These are phyloP conservation scores for Calonectria hongkongensis DNA, from an alignment of 2,329 filamentous ascomycete genomes.

Conservation along the genomic window DNA sequence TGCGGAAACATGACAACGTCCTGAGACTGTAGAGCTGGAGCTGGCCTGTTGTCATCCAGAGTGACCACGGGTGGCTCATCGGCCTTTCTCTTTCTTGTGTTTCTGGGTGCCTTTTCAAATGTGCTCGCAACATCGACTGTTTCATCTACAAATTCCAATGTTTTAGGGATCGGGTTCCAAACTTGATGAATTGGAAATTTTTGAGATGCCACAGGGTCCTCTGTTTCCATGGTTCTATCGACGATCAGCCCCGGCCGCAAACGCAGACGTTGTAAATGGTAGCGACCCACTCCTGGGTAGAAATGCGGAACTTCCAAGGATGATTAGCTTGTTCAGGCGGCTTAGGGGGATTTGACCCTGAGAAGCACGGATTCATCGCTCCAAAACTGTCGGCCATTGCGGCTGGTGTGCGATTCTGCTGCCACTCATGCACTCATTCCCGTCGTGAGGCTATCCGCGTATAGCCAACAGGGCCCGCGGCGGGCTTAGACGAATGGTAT, in stretches of 20 bases:
- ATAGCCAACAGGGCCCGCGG: background rate
- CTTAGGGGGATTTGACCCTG: background rate
- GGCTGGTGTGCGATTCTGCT: background rate
- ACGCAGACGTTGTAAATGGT: background rate
- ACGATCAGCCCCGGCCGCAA: background rate
- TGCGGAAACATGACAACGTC: background rate
- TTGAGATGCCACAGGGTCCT: background rate
- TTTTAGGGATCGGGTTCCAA: background rate
- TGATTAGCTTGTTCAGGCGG: background rate
- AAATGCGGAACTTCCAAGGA: constrained; percentile 11
- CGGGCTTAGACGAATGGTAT: background rate
- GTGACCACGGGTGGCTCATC: background rate
- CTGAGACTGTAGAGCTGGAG: background rate
- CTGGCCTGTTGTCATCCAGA: background rate
- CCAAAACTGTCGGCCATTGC: background rate
- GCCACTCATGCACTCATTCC: constrained; percentile 1
- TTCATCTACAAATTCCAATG: background rate
- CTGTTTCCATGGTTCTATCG: background rate
- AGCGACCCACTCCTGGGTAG: constrained; percentile 20
- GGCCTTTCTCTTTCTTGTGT: background rate
- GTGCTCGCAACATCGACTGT: background rate
- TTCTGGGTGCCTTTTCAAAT: background rate
- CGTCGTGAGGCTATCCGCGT: background rate
- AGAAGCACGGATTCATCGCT: background rate
- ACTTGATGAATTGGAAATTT: background rate